Percentiles rank a stretch among this genome's conserved stretches.
Conservation (phyloP, 176 grass and related monocot species). For the Carex myosuroides region DNA sequence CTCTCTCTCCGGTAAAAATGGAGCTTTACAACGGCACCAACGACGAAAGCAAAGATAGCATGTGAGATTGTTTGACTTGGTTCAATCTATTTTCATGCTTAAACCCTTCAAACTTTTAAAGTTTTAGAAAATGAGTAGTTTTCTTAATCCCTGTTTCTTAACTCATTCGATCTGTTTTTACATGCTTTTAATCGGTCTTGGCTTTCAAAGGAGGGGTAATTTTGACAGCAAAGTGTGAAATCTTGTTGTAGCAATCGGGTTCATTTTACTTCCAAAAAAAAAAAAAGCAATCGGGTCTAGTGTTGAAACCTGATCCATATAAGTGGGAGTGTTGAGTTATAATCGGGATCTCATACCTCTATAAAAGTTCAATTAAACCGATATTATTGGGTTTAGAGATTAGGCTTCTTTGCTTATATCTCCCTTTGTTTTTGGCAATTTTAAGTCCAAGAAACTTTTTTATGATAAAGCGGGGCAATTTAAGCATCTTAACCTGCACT, state of each 20-base stretch:
- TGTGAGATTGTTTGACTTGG: conserved; percentile 2
- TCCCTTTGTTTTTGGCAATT: background rate
- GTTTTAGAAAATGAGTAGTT: conserved; percentile 2
- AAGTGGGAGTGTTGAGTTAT: background rate
- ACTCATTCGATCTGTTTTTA: conserved; percentile 12
- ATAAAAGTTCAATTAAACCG: background rate
- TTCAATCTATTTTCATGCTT: background rate
- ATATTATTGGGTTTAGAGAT: background rate
- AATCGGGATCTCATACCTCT: background rate
- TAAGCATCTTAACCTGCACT: background rate
- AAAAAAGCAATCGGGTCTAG: background rate
- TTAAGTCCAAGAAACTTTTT: background rate
- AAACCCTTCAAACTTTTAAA: background rate
- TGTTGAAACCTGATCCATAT: conserved; percentile 7
- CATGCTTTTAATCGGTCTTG: background rate
- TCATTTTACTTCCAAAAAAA: background rate
- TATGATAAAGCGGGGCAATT: background rate
- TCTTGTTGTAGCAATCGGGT: background rate
- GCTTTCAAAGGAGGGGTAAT: background rate
- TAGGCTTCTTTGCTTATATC: background rate
- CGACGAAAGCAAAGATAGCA: conserved; percentile 9
- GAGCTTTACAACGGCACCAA: conserved; percentile 20
- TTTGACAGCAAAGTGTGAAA: background rate
- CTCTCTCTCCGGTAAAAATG: background rate
- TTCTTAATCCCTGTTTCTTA: background rate